Base-by-base conservation (phyloP, 768 basidiomycete genomes). In the Tricholoma flavovirens region DNA sequence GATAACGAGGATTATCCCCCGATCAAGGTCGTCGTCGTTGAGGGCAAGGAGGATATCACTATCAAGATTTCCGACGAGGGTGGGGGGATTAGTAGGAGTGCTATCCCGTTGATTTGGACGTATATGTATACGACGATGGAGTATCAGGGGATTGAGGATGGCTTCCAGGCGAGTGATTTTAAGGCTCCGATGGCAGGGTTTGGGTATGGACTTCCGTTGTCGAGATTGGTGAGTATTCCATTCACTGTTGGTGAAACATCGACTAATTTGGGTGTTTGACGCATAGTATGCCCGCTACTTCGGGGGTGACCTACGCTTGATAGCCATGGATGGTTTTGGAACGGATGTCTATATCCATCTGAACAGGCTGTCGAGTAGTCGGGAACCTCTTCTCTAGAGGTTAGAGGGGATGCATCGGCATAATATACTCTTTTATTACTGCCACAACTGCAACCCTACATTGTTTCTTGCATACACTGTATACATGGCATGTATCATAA, bases 1-100 rank as follows among this genome's bases (percentile, higher is more conserved):
- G 88, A 93, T 51, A 77, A 83, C 56, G 92, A 92, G 66, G 83
- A 85, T 55, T 61, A 65, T n/a, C 93, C 93, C 10, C 87, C 93
- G 0, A 95, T 96, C 75, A 93, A 92, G 71, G 90, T 96, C 49
- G 82, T 98, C 56, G 96, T 97, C 33, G 91, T 96, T 1, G 94
- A 96, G 67, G 95, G 96, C n/a, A 90, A 86, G 60, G 96, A 98
- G 67, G 96, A 98, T 65, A 97, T 98, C 64, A 98, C 96, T 2
- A 93, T 99, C 80, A 99, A 99, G 81, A 97, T 99, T 58, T 87
- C 85, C 1, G 96, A 99, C 66, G 96, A 99, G 69, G 96, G 96
- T 3, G 96, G 96, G 0, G 94, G 96, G 0, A 98, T 98, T 55
- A 83, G 93, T 22, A 71, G 93, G 75, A 72, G 87, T 58, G 91